Percentiles rank a stretch among this genome's conserved stretches.
Evolutionary conservation across 345 rosid species (phyloP).

Genomic region (Draba incana): DNA sequence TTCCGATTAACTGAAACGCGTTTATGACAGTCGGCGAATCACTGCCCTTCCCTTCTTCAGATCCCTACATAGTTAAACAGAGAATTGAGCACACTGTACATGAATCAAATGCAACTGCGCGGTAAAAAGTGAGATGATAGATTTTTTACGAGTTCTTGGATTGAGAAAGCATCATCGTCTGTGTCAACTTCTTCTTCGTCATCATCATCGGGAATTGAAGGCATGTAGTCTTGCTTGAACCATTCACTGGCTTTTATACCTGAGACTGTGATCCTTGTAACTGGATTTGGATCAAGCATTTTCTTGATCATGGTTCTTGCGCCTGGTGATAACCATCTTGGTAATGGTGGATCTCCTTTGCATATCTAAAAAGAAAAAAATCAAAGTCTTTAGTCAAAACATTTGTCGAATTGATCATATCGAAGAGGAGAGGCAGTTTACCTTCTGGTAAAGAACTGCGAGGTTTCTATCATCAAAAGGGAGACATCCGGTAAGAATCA

Average conservation of each 20-base stretch:
- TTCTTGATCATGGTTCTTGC: constrained; percentile 73
- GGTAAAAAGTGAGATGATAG: background rate
- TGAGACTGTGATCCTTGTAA: constrained; percentile 60
- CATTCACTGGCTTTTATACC: constrained; percentile 76
- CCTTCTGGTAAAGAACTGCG: constrained; percentile 93
- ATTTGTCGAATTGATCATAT: background rate
- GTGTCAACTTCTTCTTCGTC: constrained; percentile 65
- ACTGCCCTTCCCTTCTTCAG: constrained; percentile 53
- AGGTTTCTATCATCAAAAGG: constrained; percentile 98
- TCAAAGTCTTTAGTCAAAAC: background rate
- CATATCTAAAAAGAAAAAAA: constrained; percentile 55
- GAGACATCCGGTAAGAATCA: constrained; percentile 80
- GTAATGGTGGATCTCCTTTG: constrained; percentile 82
- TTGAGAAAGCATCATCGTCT: constrained; percentile 58
- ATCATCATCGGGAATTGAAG: constrained; percentile 66
- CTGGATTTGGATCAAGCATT: constrained; percentile 87
- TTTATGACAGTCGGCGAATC: constrained; percentile 65
- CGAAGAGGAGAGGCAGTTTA: constrained; percentile 31
- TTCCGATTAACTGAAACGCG: constrained; percentile 94
- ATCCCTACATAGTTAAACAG: constrained; percentile 47
- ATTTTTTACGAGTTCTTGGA: constrained; percentile 59
- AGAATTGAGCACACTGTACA: constrained; percentile 18
- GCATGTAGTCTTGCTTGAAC: constrained; percentile 70
- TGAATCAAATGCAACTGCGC: constrained; percentile 2
- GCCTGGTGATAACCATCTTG: constrained; percentile 79